Evolutionary conservation across 1,284 basidiomycete species (phyloP), one percentile per base, ranked within the genome.

Genomic region (Rhodotorula glutinis): DNA sequence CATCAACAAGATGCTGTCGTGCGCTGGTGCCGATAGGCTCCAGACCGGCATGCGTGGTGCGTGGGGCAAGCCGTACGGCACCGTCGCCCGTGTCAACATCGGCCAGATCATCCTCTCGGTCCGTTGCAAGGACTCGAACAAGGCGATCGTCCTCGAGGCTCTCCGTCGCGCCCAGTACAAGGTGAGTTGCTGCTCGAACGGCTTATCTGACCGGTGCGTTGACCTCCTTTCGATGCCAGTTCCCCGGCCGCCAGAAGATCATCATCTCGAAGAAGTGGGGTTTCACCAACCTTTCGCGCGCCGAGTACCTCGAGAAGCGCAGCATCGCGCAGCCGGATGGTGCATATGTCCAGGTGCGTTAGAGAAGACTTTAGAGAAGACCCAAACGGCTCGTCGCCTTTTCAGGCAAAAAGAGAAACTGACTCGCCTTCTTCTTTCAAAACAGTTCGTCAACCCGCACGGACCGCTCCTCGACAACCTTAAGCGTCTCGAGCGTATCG

Each of bases 1-100:
- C 76, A 98, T 97, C 89, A 97, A 98, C 91, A 98, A 98, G 88
- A 98, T 97, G 91, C 91, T 98, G 85, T 92, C 90, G 70, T 97
- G 95, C 81, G 95, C 95, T 76, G 95, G 95, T 79, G 94, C 95
- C 77, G 95, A 98, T 93, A 85, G 89, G 82, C 88, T 94, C 76
- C 94, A 98, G 82, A 96, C 95, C 67, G 95, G 95, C 82, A 98
- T 98, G 95, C 92, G 95, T 84, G 95, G 95, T 77, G 95, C 95
- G 70, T 98, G 94, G 93, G 95, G 95, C 77, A 97, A 98, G 85
- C 94, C 95, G 59, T 96, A 63, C 82, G 95, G 93, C 74, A 91
- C 88, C 46, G 92, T 91, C 74, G 92, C 92, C 60, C 91, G 92
- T 80, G 92, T 96, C 75, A 87, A 93, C 86, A 98, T 97, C 77